A percentile compares a stretch with the other conserved stretches of the same genome.
Conservation (phyloP, 768 basidiomycete species). For the Pilatotrama ljubarskyi region DNA sequence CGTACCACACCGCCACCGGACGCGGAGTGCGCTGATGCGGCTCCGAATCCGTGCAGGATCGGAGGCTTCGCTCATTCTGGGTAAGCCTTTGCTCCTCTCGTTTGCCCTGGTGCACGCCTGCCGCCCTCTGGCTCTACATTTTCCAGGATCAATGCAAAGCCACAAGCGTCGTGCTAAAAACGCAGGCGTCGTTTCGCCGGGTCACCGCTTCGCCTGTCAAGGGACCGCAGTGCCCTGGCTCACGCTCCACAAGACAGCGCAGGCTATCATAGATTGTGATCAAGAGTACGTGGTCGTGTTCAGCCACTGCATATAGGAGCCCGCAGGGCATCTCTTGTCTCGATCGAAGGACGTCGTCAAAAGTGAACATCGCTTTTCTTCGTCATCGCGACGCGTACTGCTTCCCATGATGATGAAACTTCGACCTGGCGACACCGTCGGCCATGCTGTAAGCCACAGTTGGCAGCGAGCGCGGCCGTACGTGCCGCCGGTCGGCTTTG, state of each 20-base stretch:
- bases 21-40: neutral
- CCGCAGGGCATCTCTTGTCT: neutral
- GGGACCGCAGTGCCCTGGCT: neutral
- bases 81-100: neutral
- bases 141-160: neutral
- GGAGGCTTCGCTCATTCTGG: neutral
- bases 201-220: constrained; percentile 1
- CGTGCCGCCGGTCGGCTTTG: neutral
- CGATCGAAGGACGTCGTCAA: neutral
- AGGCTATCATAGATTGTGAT: neutral
- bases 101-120: neutral
- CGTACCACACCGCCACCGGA: neutral
- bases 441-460: neutral
- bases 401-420: neutral
- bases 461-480: too few relatives aligned
- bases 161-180: neutral
- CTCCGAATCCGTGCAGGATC: constrained; percentile 3
- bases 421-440: too few relatives aligned
- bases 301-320: neutral
- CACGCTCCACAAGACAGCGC: neutral
- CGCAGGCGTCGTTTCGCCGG: neutral
- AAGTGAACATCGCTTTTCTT: neutral
- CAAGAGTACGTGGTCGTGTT: neutral
- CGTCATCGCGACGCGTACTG: neutral
- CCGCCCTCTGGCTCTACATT: neutral